phyloP scores from a whole-genome alignment of 805 yeast genomes.

The Dipodascus geniculatus region DNA sequence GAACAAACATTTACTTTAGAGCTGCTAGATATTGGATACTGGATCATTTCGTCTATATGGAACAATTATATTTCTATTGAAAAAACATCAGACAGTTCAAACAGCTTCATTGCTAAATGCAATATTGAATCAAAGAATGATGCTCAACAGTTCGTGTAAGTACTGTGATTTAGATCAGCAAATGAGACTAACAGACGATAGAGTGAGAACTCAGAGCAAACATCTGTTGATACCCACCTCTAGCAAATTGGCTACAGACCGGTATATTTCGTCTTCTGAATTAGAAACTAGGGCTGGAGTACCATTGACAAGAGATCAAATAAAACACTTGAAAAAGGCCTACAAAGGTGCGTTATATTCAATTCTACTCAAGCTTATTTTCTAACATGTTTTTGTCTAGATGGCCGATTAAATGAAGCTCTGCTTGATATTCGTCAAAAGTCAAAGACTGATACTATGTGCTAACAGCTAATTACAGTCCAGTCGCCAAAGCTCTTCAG shows the following conservation, averaged over 20 bases:
- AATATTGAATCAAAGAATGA: conserved; percentile 13
- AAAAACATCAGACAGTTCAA: conserved; percentile 6
- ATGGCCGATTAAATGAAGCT: conserved; percentile 29
- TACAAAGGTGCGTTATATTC: conserved; percentile 12
- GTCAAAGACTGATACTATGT: conserved; percentile 21
- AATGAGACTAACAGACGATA: neutral
- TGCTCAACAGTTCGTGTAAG: conserved; percentile 6
- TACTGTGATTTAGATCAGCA: neutral
- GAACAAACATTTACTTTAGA: conserved; percentile 20
- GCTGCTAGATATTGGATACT: conserved; percentile 17
- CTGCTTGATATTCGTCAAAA: conserved; percentile 23
- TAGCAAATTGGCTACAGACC: conserved; percentile 7
- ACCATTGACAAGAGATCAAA: conserved; percentile 16
- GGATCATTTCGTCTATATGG: conserved; percentile 1
- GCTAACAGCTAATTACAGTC: conserved; percentile 29
- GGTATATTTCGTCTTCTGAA: conserved; percentile 14
- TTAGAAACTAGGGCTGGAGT: conserved; percentile 19
- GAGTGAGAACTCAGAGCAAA: conserved; percentile 18
- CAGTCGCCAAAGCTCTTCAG: conserved; percentile 40
- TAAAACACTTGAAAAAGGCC: conserved; percentile 15
- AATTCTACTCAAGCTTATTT: neutral
- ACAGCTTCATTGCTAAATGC: conserved; percentile 6
- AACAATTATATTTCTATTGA: conserved; percentile 11
- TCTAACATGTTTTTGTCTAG: conserved; percentile 6
- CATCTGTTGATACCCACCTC: neutral